phyloP scores from a whole-genome alignment of 2,329 filamentous ascomycete species.

The Delphinella strobiligena region DNA sequence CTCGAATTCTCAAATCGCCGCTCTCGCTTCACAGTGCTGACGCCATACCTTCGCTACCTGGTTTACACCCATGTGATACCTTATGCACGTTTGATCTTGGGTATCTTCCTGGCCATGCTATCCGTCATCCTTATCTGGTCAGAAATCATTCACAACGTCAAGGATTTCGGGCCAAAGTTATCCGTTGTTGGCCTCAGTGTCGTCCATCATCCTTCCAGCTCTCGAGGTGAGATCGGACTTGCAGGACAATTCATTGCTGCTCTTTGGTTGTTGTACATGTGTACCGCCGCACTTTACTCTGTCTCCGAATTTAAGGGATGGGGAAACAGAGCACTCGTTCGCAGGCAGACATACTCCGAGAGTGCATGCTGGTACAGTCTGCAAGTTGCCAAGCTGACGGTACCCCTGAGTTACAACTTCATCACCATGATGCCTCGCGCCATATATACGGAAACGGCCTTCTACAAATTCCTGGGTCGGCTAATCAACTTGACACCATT shows the following conservation, averaged over 20 bases:
- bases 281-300: constrained; percentile 71
- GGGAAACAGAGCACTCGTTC: constrained; percentile 84
- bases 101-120: constrained; percentile 57
- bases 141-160: constrained; percentile 75
- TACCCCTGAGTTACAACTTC: constrained; percentile 93
- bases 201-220: constrained; percentile 61
- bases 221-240: constrained; percentile 67
- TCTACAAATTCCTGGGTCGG: constrained; percentile 75
- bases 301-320: constrained; percentile 94
- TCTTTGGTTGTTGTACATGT: constrained; percentile 94
- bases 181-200: constrained; percentile 59
- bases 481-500: constrained; percentile 74
- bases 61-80: constrained; percentile 66
- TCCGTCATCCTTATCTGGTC: constrained; percentile 86
- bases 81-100: constrained; percentile 49
- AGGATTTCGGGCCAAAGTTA: constrained; percentile 60
- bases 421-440: constrained; percentile 69
- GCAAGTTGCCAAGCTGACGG: constrained; percentile 82
- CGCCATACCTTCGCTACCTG: constrained; percentile 70
- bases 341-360: constrained; percentile 82
- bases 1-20: constrained; percentile 55
- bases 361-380: constrained; percentile 92
- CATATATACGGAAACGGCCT: constrained; percentile 67
- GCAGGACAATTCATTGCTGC: constrained; percentile 75
- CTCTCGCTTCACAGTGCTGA: constrained; percentile 50